Base-by-base conservation (phyloP, 768 basidiomycete species). In the Termitomyces sp. region DNA sequence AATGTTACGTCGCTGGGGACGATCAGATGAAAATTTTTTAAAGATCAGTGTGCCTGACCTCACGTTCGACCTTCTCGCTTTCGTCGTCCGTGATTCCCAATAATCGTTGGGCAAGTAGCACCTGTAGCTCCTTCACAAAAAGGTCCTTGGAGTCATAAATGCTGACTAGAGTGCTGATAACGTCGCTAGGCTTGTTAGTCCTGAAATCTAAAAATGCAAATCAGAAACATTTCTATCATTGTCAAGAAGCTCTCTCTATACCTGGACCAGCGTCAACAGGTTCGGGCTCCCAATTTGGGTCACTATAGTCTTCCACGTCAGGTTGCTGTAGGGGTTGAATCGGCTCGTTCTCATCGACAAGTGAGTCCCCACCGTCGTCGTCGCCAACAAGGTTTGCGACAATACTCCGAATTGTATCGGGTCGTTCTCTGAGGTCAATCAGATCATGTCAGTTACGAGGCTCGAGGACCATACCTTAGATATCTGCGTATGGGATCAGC, bases 91-190 rank as follows among this genome's bases (percentile, higher is more conserved):
- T 86, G 50, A 95, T 86, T 0, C 85, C 83, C 51, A 99, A 78
- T 39, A 99, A 75, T 9, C 95, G 82, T 62, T 94, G 92, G 0
- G 95, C 96, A 15, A 99, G 83, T 4, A 97, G 77, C 0, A 94
- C 88, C 71, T 98, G 97, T 36, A 99, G 78, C 72, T 98, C 97
- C 71, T 94, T 96, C 67, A 98, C 85, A 68, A 99, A 98, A 9
- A 98, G 83, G 66, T 98, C 97, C 69, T 94, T 92, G 2, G 96
- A 96, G 70, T 98, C 95, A 67, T 98, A 98, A 65, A 98, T 98
- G 71, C 92, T 94, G 66, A 98, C 95, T 1, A 98, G 86, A 0
- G 96, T 96, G 71, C 93, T 96, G 69, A 98, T 90, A 63, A 98
- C 88, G 69, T 98, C 97, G 66, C 91, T 91, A 0, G 92, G 87